A percentile compares a stretch with the other conserved stretches of the same genome.
phyloP scores from a whole-genome alignment of 768 basidiomycete species.

The Daedaleopsis nitida region DNA sequence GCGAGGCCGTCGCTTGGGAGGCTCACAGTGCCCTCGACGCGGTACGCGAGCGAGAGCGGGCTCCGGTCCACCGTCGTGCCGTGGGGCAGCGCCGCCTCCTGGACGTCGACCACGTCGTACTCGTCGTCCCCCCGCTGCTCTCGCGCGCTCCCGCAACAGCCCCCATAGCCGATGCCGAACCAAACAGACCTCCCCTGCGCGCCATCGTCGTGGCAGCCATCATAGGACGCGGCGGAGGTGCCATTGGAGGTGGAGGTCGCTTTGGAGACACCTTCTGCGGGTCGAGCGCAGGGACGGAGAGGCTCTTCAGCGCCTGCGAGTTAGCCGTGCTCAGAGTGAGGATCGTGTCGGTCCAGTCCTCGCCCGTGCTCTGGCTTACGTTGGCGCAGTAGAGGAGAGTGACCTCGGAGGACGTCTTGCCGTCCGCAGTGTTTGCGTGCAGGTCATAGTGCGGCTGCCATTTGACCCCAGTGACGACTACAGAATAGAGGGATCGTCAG shows the following conservation, averaged over 20 bases:
- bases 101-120: background rate
- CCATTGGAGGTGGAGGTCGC: background rate
- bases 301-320: conserved; percentile 34
- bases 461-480: conserved; percentile 52
- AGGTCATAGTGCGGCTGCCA: conserved; percentile 65
- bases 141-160: background rate
- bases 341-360: conserved; percentile 55
- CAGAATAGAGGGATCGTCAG: background rate
- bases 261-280: background rate
- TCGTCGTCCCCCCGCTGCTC: background rate
- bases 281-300: conserved; percentile 16
- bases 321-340: conserved; percentile 56
- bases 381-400: conserved; percentile 51
- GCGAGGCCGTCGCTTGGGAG: conserved; percentile 55
- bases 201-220: background rate
- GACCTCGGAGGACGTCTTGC: background rate
- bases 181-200: too few relatives aligned
- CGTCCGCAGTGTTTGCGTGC: conserved; percentile 43
- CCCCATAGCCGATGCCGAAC: too few relatives aligned
- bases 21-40: conserved; percentile 49
- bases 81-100: too few relatives aligned
- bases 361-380: conserved; percentile 57
- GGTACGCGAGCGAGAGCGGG: conserved; percentile 52
- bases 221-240: background rate
- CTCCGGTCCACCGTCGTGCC: conserved; percentile 36